These are phyloP conservation scores for Spiraea crenata DNA, from an alignment of 331 rosid genomes.

Conservation along the genomic window DNA sequence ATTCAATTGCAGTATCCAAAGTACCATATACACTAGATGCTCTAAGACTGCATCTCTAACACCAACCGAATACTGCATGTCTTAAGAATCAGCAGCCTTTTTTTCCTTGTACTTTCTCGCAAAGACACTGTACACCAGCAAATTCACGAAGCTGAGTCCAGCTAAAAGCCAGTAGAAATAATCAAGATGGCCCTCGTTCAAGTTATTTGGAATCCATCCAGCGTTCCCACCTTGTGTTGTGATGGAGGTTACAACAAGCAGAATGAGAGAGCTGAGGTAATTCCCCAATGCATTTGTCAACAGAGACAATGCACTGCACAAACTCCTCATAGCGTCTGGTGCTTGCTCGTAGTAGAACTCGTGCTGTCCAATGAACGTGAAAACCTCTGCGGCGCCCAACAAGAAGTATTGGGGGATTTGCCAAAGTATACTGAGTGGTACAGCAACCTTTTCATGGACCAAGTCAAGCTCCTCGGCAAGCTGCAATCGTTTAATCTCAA, in stretches of 20 bases:
- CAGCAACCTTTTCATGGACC: conserved; percentile 16
- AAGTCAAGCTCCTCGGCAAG: conserved; percentile 27
- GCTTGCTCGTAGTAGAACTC: conserved; percentile 44
- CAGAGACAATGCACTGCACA: conserved; percentile 41
- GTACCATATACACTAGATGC: too few species aligned
- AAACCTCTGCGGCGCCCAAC: conserved; percentile 40
- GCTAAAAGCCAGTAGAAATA: conserved; percentile 43
- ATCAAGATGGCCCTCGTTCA: conserved; percentile 38
- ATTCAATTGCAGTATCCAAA: too few species aligned
- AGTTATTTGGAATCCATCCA: conserved; percentile 37
- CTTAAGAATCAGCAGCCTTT: conserved; percentile 10
- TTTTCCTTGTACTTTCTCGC: conserved; percentile 22
- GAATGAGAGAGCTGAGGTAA: conserved; percentile 35
- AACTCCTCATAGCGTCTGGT: conserved; percentile 36
- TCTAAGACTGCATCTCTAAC: too few species aligned
- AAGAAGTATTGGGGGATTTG: conserved; percentile 36
- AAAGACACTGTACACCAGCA: conserved; percentile 24
- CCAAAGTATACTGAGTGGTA: conserved; percentile 37
- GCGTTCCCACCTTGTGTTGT: conserved; percentile 23
- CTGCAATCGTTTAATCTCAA: conserved; percentile 28
- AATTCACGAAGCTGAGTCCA: conserved; percentile 25
- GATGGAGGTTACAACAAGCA: conserved; percentile 11
- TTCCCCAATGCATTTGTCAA: conserved; percentile 35
- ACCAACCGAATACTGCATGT: neutral
- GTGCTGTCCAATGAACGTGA: conserved; percentile 36